A percentile compares a stretch with the other conserved stretches of the same genome.
These are phyloP conservation scores for Mentha longifolia DNA, from an alignment of 257 asterid genomes.

Conservation along the genomic window DNA sequence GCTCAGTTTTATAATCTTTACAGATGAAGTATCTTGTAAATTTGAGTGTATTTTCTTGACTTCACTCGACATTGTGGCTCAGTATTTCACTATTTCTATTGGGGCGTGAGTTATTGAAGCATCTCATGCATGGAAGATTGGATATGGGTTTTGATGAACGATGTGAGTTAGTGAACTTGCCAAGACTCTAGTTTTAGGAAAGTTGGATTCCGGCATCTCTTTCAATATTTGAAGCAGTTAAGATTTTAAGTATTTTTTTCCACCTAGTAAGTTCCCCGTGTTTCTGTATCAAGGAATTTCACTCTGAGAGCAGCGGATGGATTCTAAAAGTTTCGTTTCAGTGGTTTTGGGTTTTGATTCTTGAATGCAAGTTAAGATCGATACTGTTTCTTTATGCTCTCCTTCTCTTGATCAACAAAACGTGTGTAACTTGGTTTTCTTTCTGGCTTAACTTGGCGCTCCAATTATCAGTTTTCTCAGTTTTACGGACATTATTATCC, in stretches of 20 bases:
- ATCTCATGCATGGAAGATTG: too few species aligned
- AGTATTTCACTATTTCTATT: too few species aligned
- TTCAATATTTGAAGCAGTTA: neutral
- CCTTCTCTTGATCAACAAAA: neutral
- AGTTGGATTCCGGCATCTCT: neutral
- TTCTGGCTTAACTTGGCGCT: neutral
- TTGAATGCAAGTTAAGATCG: neutral
- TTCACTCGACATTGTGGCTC: too few species aligned
- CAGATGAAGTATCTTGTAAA: neutral
- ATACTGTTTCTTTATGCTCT: neutral
- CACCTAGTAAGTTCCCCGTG: neutral
- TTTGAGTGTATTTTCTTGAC: too few species aligned
- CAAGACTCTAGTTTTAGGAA: neutral
- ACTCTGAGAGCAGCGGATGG: neutral
- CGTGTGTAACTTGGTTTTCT: neutral
- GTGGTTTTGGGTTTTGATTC: neutral
- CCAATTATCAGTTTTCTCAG: neutral
- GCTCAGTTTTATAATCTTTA: neutral
- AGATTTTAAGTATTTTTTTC: neutral
- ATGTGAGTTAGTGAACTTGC: neutral
- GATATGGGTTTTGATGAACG: neutral
- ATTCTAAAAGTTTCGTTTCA: neutral
- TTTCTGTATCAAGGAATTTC: neutral
- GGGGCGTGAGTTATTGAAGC: too few species aligned
- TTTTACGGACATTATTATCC: neutral